phyloP scores from a whole-genome alignment of 192 early-diverging fungal species.

The Paraglomus brasilianum region DNA sequence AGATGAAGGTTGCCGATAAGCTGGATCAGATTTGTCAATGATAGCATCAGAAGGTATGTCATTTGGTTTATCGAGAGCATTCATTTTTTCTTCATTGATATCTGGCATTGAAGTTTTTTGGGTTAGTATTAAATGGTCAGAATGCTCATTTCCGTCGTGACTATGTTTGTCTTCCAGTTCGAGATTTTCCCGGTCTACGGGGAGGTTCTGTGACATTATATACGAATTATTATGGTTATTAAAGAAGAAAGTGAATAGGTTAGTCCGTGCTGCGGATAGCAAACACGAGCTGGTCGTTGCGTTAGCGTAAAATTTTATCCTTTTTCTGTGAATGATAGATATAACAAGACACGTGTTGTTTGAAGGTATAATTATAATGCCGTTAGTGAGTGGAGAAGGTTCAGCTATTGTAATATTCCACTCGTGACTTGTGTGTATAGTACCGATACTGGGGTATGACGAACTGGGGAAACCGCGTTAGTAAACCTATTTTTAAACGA shows the following conservation, averaged over 20 bases:
- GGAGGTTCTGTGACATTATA: conserved; percentile 22
- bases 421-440: no score
- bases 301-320: background rate
- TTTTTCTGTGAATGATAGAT: conserved; percentile 1
- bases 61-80: background rate
- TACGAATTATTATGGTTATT: background rate
- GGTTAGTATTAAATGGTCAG: background rate
- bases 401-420: no score
- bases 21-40: conserved; percentile 3
- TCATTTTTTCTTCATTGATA: conserved; percentile 11
- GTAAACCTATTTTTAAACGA: no score
- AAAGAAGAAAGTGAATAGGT: background rate
- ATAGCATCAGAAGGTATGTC: background rate
- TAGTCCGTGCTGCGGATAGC: background rate
- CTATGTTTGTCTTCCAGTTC: conserved; percentile 2
- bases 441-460: no score
- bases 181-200: conserved; percentile 9
- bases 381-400: no score
- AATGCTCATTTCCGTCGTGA: background rate
- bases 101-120: background rate
- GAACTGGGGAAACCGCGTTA: no score
- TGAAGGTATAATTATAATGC: background rate
- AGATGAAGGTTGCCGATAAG: background rate
- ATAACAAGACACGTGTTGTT: conserved; percentile 10
- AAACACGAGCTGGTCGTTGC: background rate